phyloP scores from a whole-genome alignment of 805 yeast species.

The Jamesozyma hellenica region DNA sequence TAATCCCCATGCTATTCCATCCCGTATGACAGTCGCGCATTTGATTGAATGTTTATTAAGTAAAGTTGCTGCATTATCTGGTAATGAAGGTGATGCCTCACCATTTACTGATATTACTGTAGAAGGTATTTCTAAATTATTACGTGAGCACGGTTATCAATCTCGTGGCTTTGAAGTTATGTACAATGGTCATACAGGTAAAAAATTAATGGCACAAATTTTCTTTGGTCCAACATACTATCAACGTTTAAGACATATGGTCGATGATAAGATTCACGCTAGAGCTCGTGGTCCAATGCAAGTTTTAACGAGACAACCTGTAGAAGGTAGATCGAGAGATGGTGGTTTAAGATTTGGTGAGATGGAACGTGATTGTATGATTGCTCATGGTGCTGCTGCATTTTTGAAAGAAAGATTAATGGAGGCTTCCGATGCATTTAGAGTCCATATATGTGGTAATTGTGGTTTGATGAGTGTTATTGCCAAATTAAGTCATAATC shows the following conservation, averaged over 20 bases:
- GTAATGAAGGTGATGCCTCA: constrained; percentile 98
- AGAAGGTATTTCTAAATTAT: constrained; percentile 84
- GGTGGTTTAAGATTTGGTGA: constrained; percentile 99
- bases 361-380: constrained; percentile 99
- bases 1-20: constrained; percentile 99
- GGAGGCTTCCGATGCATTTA: constrained; percentile 98
- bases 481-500: constrained; percentile 94
- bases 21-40: constrained; percentile 99
- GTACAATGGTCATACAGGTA: constrained; percentile 99
- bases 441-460: constrained; percentile 96
- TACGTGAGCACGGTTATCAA: constrained; percentile 94
- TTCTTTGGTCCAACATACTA: constrained; percentile 99
- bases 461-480: constrained; percentile 98
- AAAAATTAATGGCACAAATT: constrained; percentile 93
- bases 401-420: constrained; percentile 93
- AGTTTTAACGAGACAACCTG: constrained; percentile 95
- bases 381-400: constrained; percentile 99
- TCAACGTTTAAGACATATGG: constrained; percentile 98
- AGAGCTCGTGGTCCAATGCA: constrained; percentile 99
- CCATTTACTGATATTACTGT: constrained; percentile 98
- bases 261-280: constrained; percentile 97
- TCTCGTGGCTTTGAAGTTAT: constrained; percentile 97
- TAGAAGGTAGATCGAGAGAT: constrained; percentile 97
- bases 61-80: constrained; percentile 88
- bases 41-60: constrained; percentile 94